Evolutionary conservation across 345 rosid species (phyloP), one percentile per base, ranked within the genome.

Genomic region (Eucalyptus coolabah): DNA sequence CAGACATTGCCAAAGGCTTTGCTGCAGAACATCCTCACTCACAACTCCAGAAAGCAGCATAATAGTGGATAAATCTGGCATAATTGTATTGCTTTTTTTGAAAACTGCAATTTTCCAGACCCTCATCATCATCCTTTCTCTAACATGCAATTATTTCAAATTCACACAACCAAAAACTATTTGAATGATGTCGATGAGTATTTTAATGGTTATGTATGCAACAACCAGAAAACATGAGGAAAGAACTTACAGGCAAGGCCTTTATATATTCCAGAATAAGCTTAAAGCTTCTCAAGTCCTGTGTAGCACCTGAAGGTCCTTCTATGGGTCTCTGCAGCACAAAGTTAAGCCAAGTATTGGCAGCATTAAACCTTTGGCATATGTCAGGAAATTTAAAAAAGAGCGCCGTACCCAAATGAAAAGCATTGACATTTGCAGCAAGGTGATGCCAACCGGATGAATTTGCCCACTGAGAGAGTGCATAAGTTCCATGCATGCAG

Each of bases 271-370:
- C 97, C 87, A 97, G 88, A 90, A 94, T 91, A 87, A 98, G 97
- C 92, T 95, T 96, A 91, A 98, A 98, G 93, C 95, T 96, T 92
- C 99, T 92, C 63, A 96, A 91, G 89, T 97, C 99, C 94, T 98
- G 98, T 89, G 92, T 95, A 51, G 93, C 53, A 90, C 93, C 93
- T 49, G 93, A 90, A 92, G 94, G 67, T 89, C 96, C 98, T 93
- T 97, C 98, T 89, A 91, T 91, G 89, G 97, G 92, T 91, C 96
- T 95, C 98, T 96, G 96, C 81, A 92, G 93, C 89, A 93, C 86
- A 89, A 88, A 90, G 44, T 45, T 34, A 56, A 34, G 34, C 40
- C 87, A 90, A 86, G 88, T 42, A 86, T 51, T 59, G 63, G 88
- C 42, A 42, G 88, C 47, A 37, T 77, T 77, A 77, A 77, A 40